Conservation (phyloP, 208 protist species). For the Leptomonas pyrrhocoris region DNA sequence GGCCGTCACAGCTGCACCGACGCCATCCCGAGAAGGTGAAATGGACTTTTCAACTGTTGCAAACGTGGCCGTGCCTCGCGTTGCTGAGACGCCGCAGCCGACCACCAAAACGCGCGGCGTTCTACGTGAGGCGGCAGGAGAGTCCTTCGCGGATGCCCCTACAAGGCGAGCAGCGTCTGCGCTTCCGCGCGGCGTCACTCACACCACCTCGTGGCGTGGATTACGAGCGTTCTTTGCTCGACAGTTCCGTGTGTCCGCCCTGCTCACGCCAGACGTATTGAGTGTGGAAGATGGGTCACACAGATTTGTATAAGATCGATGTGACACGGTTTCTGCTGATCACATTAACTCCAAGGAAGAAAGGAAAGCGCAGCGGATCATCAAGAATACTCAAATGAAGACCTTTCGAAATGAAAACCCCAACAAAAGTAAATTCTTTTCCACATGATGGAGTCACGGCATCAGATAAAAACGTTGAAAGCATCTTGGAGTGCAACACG, state of each 20-base stretch:
- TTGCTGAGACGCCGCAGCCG: slow-evolving; percentile 1
- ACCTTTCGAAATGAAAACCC: too few relatives aligned
- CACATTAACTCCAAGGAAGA: not conserved
- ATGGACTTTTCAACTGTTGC: not conserved
- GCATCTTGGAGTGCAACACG: too few relatives aligned
- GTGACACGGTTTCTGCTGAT: not conserved
- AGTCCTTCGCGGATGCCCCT: not conserved
- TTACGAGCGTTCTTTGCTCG: slow-evolving; percentile 24
- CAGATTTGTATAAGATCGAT: not conserved
- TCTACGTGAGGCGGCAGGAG: not conserved
- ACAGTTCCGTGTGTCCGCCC: not conserved
- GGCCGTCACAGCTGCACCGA: not conserved
- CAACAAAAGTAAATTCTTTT: too few relatives aligned
- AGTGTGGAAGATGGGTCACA: not conserved
- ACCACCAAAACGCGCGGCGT: not conserved
- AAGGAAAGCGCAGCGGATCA: too few relatives aligned
- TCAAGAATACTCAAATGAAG: too few relatives aligned
- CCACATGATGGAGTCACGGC: too few relatives aligned
- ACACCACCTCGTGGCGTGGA: slow-evolving; percentile 17
- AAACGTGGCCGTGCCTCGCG: not conserved
- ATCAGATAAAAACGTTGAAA: too few relatives aligned
- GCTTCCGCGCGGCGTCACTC: slow-evolving; percentile 13
- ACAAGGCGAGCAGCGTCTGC: not conserved
- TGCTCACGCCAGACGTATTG: slow-evolving; percentile 10
- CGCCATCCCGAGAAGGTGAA: not conserved